Conservation (phyloP, 1,284 basidiomycete genomes). For the Ceratobasidium sp. region DNA sequence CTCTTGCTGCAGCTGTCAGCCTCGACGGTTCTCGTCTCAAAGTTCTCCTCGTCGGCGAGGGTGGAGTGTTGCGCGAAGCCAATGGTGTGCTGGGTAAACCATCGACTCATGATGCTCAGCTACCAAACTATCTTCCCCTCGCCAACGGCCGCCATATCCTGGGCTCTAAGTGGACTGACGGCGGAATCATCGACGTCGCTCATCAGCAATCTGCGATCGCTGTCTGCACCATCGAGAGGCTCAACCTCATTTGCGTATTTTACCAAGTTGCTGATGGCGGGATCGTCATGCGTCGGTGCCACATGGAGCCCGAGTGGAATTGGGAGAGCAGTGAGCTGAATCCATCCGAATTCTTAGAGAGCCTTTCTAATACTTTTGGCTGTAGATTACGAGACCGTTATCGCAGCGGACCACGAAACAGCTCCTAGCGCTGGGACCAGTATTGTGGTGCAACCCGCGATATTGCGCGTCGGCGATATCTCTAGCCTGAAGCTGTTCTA, state of each 20-base stretch:
- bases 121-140: neutral
- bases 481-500: neutral
- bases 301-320: neutral
- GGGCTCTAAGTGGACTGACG: neutral
- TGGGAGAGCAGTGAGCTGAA: neutral
- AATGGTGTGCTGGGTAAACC: neutral
- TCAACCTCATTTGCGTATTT: conserved; percentile 1
- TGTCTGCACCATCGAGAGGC: neutral
- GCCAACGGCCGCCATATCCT: neutral
- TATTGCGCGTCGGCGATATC: neutral
- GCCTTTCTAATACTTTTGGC: neutral
- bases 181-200: neutral
- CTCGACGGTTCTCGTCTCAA: conserved; percentile 5
- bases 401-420: neutral
- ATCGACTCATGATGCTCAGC: neutral
- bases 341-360: neutral
- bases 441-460: neutral
- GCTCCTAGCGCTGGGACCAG: neutral
- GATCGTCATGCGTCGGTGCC: conserved; percentile 3
- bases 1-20: neutral
- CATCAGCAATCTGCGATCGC: neutral
- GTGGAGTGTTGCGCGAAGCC: neutral
- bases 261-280: neutral
- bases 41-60: neutral
- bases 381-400: neutral